Evolutionary conservation across 1,284 basidiomycete genomes (phyloP), one percentile per base, ranked within the genome.

Genomic region (Leccinum laetum): DNA sequence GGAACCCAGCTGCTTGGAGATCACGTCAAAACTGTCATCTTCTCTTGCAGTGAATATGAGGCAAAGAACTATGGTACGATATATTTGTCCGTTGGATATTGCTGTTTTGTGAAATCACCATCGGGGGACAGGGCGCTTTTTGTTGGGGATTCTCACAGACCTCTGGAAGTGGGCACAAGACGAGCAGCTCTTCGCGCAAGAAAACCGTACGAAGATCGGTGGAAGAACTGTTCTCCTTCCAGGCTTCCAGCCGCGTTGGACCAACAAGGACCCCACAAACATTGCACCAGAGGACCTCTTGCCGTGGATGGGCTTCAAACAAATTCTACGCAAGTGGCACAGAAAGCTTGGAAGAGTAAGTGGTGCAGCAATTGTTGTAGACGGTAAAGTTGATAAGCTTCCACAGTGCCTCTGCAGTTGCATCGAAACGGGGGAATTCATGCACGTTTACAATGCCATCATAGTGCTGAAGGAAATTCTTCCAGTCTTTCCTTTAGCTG

Each of bases 1-100:
- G 49, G 21, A 55, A 32, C 26, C 16, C 72, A 95, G 88, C 81
- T 97, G 32, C 88, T 98, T 62, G 89, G 91, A 39, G 92, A 95
- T 67, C 89, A 94, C 69, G 84, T 96, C 57, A 91, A 93, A 57
- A 89, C 91, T 8, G 86, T 96, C 10, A 83, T 99, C 29, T 98
- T 96, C 76, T 92, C 93, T 1, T 96, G 94, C 71, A 98, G 95
- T 61, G 97, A 98, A 80, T 95, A 94, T 71, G 97, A 99, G 79
- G 96, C 96, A 7, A 88, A 92, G 64, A 99, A 98, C 78, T 96
- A 96, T 73, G 96, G 95, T 93, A 71, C 59, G 81, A 60, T 46
- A 18, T 59, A 49, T 46, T 68, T 63, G 16, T 59, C 7, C n/a
- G 8, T 26, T 52, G 18, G 57, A n/a, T 55, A 58, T 35, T 24